phyloP scores from a whole-genome alignment of 495 filamentous ascomycete species.

The Aspergillus affinis region DNA sequence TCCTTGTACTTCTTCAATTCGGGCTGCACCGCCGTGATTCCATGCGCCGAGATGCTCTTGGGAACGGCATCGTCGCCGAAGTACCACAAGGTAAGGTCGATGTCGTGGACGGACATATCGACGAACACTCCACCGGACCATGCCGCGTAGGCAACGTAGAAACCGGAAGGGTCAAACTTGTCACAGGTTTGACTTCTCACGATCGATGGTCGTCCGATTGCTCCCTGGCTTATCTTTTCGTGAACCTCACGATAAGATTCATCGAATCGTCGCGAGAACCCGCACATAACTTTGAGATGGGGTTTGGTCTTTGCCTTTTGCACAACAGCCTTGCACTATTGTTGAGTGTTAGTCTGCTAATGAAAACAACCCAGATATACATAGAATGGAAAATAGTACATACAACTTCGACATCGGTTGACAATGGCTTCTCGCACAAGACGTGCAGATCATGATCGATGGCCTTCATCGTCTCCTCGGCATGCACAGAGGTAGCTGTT shows the following conservation, averaged over 20 bases:
- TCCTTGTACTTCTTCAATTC: slow-evolving; percentile 55
- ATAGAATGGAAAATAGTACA: neutral
- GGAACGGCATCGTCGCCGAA: slow-evolving; percentile 44
- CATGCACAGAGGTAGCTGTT: slow-evolving; percentile 49
- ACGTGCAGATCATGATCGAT: slow-evolving; percentile 49
- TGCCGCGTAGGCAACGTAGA: slow-evolving; percentile 56
- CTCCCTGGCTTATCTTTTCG: slow-evolving; percentile 41
- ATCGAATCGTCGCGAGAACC: slow-evolving; percentile 58
- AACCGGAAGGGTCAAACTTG: slow-evolving; percentile 51
- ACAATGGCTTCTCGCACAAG: slow-evolving; percentile 51
- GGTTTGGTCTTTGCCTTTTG: slow-evolving; percentile 25
- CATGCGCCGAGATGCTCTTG: slow-evolving; percentile 49
- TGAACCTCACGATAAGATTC: slow-evolving; percentile 52
- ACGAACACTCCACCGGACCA: slow-evolving; percentile 59
- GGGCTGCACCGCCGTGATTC: slow-evolving; percentile 57
- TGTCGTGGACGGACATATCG: slow-evolving; percentile 56
- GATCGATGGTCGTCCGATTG: slow-evolving; percentile 50
- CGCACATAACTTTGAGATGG: slow-evolving; percentile 55
- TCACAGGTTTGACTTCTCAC: slow-evolving; percentile 59
- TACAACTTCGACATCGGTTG: slow-evolving; percentile 44
- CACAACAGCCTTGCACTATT: slow-evolving; percentile 22
- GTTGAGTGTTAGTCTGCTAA: neutral
- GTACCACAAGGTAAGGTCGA: slow-evolving; percentile 57
- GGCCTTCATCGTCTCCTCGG: slow-evolving; percentile 46
- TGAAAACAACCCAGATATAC: slow-evolving; percentile 5